Evolutionary conservation across 2,329 filamentous ascomycete species (phyloP).

Genomic region (Arthrinium phaeospermum): DNA sequence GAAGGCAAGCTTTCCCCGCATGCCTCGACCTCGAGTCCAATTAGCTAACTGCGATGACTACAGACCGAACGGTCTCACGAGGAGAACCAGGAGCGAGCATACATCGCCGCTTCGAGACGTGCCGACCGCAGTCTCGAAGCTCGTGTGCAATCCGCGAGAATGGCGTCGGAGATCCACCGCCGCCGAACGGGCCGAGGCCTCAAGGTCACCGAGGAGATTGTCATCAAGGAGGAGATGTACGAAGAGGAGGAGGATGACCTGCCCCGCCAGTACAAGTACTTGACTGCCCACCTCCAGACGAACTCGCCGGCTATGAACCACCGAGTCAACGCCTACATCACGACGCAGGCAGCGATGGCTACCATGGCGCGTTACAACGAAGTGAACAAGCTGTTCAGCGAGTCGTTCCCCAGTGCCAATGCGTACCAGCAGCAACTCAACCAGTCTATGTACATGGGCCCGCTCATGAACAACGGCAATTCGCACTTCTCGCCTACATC

Average conservation of each 20-base stretch:
- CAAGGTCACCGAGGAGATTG: conserved; percentile 83
- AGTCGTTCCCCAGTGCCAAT: conserved; percentile 49
- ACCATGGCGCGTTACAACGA: conserved; percentile 50
- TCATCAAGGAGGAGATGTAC: conserved; percentile 93
- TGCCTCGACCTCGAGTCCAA: not conserved
- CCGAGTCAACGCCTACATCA: conserved; percentile 57
- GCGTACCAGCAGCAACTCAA: conserved; percentile 38
- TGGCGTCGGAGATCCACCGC: conserved; percentile 92
- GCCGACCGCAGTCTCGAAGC: conserved; percentile 88
- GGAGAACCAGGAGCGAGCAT: conserved; percentile 86
- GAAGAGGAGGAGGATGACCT: conserved; percentile 90
- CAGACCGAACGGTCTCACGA: conserved; percentile 78
- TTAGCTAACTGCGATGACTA: not conserved
- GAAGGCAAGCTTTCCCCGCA: conserved; percentile 36
- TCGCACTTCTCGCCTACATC: conserved; percentile 26
- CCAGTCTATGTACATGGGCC: conserved; percentile 35
- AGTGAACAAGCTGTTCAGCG: conserved; percentile 53
- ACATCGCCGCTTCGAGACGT: conserved; percentile 87
- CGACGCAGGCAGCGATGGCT: conserved; percentile 50
- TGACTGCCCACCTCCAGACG: conserved; percentile 68
- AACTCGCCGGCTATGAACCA: conserved; percentile 66
- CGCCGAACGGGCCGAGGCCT: conserved; percentile 82
- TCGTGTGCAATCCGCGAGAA: conserved; percentile 82
- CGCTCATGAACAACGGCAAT: conserved; percentile 30
- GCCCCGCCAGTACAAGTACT: conserved; percentile 67